phyloP scores from a whole-genome alignment of 345 rosid species.

The Carallia pectinifolia region DNA sequence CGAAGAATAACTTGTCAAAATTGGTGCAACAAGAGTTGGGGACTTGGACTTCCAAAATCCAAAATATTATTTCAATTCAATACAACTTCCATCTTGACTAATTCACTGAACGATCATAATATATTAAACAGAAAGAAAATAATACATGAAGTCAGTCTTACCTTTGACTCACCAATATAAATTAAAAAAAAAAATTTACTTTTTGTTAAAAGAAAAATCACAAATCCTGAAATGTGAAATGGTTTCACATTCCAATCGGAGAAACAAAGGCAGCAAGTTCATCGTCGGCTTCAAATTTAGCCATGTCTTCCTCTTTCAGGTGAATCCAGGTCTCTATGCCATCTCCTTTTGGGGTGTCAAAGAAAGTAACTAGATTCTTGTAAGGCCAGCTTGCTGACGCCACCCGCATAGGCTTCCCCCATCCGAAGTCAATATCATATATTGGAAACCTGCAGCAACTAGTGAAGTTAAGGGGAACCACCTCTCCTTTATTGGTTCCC shows the following conservation, averaged over 20 bases:
- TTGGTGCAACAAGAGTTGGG: too few species aligned
- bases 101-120: too few species aligned
- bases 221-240: too few species aligned
- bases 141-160: too few species aligned
- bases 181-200: too few species aligned
- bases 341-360: constrained; percentile 10
- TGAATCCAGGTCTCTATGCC: constrained; percentile 21
- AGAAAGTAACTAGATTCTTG: neutral
- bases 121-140: too few species aligned
- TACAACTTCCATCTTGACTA: too few species aligned
- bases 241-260: neutral
- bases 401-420: constrained; percentile 20
- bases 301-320: constrained; percentile 17
- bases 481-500: neutral
- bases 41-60: too few species aligned
- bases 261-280: constrained; percentile 8
- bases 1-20: too few species aligned
- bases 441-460: constrained; percentile 12
- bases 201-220: too few species aligned
- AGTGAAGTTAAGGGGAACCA: neutral
- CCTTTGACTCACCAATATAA: too few species aligned
- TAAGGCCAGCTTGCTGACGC: neutral
- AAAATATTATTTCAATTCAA: too few species aligned
- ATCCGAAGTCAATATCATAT: constrained; percentile 17
- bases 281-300: constrained; percentile 5